A percentile compares a stretch with the other conserved stretches of the same genome.
Conservation (phyloP, 2,329 filamentous ascomycete genomes). For the Sporothrix euskadiensis region DNA sequence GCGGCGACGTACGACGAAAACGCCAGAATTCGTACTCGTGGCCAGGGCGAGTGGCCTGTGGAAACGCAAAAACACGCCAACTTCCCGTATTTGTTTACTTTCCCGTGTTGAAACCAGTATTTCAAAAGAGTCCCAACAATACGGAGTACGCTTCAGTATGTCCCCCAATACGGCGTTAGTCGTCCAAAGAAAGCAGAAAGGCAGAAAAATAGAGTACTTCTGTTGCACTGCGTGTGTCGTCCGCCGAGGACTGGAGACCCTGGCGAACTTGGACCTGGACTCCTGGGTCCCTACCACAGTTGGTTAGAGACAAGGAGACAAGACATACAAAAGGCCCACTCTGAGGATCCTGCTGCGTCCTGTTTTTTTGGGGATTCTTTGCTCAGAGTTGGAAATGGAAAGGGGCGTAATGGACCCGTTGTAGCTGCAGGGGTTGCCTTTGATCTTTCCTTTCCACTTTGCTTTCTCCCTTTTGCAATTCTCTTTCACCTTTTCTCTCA, state of each 20-base stretch:
- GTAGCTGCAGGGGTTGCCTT: background rate
- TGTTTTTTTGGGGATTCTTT: background rate
- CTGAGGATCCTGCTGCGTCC: constrained; percentile 3
- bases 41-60: background rate
- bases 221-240: background rate
- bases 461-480: background rate
- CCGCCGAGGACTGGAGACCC: background rate
- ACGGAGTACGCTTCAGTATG: background rate
- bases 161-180: background rate
- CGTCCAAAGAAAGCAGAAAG: background rate
- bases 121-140: background rate
- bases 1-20: background rate
- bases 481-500: background rate
- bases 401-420: constrained; percentile 17
- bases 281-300: too few relatives aligned
- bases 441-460: background rate
- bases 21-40: constrained; percentile 1
- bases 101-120: constrained; percentile 4
- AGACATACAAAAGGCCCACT: constrained; percentile 9
- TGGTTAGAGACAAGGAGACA: background rate
- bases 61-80: background rate
- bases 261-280: background rate
- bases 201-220: background rate
- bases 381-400: background rate
- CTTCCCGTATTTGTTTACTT: constrained; percentile 4